phyloP scores from a whole-genome alignment of 1,284 basidiomycete species.

The Cutaneotrichosporon arboriforme region DNA sequence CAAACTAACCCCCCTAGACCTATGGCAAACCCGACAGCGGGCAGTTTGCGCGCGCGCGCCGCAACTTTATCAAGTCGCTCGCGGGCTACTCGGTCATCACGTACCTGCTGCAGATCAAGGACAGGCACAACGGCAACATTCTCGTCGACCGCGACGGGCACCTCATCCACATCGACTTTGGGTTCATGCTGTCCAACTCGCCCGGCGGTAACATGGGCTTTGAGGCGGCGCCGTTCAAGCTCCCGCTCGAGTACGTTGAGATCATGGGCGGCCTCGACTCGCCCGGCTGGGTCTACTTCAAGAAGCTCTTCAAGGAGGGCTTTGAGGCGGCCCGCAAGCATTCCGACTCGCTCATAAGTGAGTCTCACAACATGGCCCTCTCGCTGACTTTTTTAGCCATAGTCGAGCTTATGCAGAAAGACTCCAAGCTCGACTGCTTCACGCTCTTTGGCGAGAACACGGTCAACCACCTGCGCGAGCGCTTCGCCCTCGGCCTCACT shows the following conservation, averaged over 20 bases:
- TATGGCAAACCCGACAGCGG: constrained; percentile 84
- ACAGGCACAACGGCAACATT: constrained; percentile 98
- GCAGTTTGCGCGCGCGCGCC: constrained; percentile 76
- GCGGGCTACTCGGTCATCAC: constrained; percentile 94
- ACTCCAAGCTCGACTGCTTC: constrained; percentile 91
- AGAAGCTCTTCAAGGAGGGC: constrained; percentile 78
- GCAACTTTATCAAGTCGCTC: constrained; percentile 89
- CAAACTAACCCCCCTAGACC: no score
- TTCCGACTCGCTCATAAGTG: constrained; percentile 85
- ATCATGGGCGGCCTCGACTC: constrained; percentile 84
- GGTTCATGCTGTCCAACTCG: constrained; percentile 95
- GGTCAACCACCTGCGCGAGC: constrained; percentile 75
- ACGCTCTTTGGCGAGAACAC: constrained; percentile 85
- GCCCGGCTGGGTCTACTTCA: constrained; percentile 77
- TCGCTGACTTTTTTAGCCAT: constrained; percentile 53
- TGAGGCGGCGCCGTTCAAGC: constrained; percentile 97
- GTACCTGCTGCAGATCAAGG: constrained; percentile 95
- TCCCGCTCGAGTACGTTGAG: constrained; percentile 90
- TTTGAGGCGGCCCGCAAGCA: constrained; percentile 94
- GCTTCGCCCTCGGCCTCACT: constrained; percentile 87
- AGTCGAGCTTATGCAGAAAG: constrained; percentile 96
- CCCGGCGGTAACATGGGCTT: constrained; percentile 93
- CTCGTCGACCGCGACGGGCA: constrained; percentile 92
- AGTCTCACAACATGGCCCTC: constrained; percentile 45
- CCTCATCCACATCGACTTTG: constrained; percentile 82